A percentile compares a stretch with the other conserved stretches of the same genome.
Evolutionary conservation across 2,329 filamentous ascomycete species (phyloP).

Genomic region (Paecilomyces dactylethromorphus): DNA sequence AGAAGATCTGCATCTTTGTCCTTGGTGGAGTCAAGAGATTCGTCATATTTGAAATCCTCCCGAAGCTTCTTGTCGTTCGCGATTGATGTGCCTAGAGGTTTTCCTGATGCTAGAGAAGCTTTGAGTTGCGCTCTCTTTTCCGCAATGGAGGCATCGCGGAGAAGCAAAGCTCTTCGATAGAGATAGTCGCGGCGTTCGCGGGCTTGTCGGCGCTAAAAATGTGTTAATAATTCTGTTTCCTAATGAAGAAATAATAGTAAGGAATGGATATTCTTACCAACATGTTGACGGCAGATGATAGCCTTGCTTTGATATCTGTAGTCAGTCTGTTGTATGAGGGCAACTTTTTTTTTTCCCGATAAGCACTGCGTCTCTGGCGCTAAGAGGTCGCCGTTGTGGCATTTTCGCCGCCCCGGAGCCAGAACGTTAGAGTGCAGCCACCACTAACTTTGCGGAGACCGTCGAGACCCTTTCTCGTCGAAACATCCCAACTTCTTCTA

Average conservation of each 20-base stretch:
- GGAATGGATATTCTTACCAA: background rate
- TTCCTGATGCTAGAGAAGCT: slow-evolving; percentile 79
- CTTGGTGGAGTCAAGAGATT: slow-evolving; percentile 56
- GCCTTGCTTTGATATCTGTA: background rate
- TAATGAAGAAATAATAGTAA: background rate
- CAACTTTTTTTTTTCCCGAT: slow-evolving; percentile 32
- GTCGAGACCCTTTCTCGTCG: slow-evolving; percentile 6
- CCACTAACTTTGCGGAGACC: slow-evolving; percentile 6
- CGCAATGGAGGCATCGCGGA: slow-evolving; percentile 86
- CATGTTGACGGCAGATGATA: background rate
- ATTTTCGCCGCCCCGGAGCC: slow-evolving; percentile 16
- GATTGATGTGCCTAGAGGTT: slow-evolving; percentile 72
- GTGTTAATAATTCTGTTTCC: slow-evolving; percentile 6
- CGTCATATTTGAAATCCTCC: slow-evolving; percentile 90
- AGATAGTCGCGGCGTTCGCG: slow-evolving; percentile 81
- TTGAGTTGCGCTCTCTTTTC: slow-evolving; percentile 86
- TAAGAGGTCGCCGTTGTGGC: slow-evolving; percentile 19
- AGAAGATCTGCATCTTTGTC: slow-evolving; percentile 81
- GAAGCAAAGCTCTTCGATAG: slow-evolving; percentile 78
- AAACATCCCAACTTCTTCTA: slow-evolving; percentile 7
- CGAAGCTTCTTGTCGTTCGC: slow-evolving; percentile 80
- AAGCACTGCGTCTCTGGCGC: slow-evolving; percentile 22
- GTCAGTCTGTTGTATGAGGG: slow-evolving; percentile 11
- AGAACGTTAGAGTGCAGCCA: slow-evolving; percentile 2
- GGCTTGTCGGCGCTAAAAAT: slow-evolving; percentile 59